Conservation (phyloP, 345 rosid genomes). For the Eucalyptus rudis region DNA sequence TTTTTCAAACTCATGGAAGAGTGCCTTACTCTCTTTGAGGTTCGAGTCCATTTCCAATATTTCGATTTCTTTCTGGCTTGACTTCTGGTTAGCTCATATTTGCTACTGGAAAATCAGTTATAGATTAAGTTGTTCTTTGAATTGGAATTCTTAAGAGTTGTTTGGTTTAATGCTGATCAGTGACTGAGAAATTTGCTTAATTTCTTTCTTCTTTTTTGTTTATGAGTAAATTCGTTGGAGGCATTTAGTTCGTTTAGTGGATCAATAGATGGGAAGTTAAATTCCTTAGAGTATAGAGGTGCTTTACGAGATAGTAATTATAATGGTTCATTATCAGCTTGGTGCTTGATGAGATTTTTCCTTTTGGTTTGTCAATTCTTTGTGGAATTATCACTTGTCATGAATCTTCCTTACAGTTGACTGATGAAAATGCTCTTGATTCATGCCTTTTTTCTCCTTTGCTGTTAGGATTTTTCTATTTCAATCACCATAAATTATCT, state of each 20-base stretch:
- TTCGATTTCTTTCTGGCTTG: background rate
- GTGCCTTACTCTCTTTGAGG: constrained; percentile 94
- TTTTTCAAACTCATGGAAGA: constrained; percentile 98
- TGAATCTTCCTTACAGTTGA: background rate
- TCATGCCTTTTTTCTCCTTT: background rate
- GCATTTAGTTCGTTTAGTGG: background rate
- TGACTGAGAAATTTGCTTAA: background rate
- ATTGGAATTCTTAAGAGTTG: background rate
- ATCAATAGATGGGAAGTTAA: background rate
- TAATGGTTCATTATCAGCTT: background rate
- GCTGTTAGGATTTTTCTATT: background rate
- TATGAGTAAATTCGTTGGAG: background rate
- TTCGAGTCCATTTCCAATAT: constrained; percentile 5
- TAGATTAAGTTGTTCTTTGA: background rate
- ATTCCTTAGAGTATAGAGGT: background rate
- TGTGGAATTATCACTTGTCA: background rate
- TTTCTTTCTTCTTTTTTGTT: background rate
- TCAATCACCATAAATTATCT: background rate
- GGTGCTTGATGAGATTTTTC: background rate
- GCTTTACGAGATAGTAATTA: background rate
- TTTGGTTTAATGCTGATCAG: background rate
- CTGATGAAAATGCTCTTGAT: background rate
- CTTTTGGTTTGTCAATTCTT: background rate
- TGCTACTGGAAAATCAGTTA: background rate
- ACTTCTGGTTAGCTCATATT: background rate